Percentiles rank a stretch among this genome's conserved stretches.
Conservation (phyloP, 805 yeast species). For the Ogataea paradorogensis region DNA sequence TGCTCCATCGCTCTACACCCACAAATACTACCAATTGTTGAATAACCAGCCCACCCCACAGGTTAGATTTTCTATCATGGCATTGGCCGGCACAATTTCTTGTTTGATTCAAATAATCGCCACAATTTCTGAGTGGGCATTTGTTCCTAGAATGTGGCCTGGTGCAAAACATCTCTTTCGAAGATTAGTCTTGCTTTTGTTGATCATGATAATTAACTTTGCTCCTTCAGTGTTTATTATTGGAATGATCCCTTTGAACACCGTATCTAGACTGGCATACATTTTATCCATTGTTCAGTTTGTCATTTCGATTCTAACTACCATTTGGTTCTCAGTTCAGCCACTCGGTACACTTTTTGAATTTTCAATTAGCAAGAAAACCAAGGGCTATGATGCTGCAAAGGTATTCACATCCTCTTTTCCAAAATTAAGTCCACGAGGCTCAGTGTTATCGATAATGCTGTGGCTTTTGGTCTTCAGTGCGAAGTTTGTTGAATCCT, state of each 20-base stretch:
- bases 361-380: conserved; percentile 19
- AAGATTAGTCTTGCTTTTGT: conserved; percentile 34
- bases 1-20: conserved; percentile 48
- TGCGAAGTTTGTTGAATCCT: conserved; percentile 52
- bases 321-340: conserved; percentile 41
- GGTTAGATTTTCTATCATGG: conserved; percentile 40
- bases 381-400: conserved; percentile 33
- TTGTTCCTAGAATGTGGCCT: conserved; percentile 48
- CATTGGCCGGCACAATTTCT: conserved; percentile 47
- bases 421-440: conserved; percentile 38
- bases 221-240: conserved; percentile 43
- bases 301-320: conserved; percentile 39
- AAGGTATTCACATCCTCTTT: conserved; percentile 43
- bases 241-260: conserved; percentile 36
- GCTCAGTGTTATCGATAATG: conserved; percentile 39
- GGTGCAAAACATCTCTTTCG: conserved; percentile 40
- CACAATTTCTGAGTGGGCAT: conserved; percentile 40
- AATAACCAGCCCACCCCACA: conserved; percentile 47
- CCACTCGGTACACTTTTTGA: conserved; percentile 36
- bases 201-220: conserved; percentile 34
- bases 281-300: conserved; percentile 42
- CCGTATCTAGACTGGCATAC: conserved; percentile 35
- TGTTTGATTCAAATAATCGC: conserved; percentile 41
- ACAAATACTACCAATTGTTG: conserved; percentile 37
- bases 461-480: conserved; percentile 48